Evolutionary conservation across 306 rosid species (phyloP), one percentile per base, ranked within the genome.

Genomic region (Prunus campanulata): DNA sequence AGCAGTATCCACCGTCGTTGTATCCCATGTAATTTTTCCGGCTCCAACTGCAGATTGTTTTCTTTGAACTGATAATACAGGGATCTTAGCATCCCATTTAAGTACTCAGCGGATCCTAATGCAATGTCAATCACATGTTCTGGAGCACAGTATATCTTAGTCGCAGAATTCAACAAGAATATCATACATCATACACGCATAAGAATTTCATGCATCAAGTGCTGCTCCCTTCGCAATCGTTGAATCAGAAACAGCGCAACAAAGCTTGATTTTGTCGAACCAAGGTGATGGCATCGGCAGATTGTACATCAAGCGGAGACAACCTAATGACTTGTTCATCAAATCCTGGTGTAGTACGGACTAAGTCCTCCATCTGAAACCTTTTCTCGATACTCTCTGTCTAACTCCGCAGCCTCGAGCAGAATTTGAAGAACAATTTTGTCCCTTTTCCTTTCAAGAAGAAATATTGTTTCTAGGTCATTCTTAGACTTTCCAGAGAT

Each of bases 181-280:
- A 91, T 84, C 75, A 93, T 95, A 85, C 89, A 87, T 78, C n/a
- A n/a, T n/a, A n/a, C n/a, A n/a, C 89, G 98, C 85, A 91, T 75
- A 72, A 93, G 98, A 83, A 93, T 87, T 91, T 93, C 97, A 70
- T 93, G 98, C 92, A 91, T 86, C 47, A 91, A 90, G 68, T 88
- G 85, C 68, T 84, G 91, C 78, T 90, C 86, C 80, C 81, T 81
- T 57, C 61, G 93, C 83, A 93, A 82, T 29, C 88, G 84, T 55
- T 84, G 87, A 77, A 85, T 70, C 80, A 93, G 79, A 85, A 93
- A 93, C 74, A 86, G 80, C 91, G 90, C 64, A 93, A 81, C 75
- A 93, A 82, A 76, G 91, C 88, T 85, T 93, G 97, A 89, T 93
- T 93, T 85, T 88, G 96, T 51, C 98, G 87, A 82, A 93, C 97